Evolutionary conservation across 768 basidiomycete species (phyloP).

Genomic region (Hericium alpestre): DNA sequence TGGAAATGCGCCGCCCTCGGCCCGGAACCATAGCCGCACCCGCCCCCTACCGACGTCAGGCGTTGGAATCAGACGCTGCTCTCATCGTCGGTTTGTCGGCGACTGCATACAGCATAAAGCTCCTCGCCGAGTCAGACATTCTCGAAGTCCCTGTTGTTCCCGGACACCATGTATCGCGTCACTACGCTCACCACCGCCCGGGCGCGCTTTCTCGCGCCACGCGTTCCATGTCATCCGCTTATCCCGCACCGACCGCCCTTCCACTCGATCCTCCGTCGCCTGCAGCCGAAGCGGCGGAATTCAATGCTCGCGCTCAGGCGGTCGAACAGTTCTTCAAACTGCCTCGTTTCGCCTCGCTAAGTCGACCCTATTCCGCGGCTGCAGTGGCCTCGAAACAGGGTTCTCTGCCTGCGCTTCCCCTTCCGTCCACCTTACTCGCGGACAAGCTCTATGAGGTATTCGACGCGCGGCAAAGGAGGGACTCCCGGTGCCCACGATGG

Average conservation of each 20-base stretch:
- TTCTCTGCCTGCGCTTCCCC: constrained; percentile 65
- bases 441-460: constrained; percentile 76
- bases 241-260: constrained; percentile 18
- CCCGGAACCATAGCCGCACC: neutral
- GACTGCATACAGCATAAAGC: neutral
- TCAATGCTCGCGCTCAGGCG: constrained; percentile 49
- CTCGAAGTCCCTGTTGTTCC: neutral
- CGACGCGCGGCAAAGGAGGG: constrained; percentile 47
- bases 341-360: constrained; percentile 63
- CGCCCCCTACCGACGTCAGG: neutral
- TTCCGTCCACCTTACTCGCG: constrained; percentile 68
- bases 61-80: neutral
- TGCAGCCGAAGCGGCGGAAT: constrained; percentile 46
- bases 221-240: constrained; percentile 2
- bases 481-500: constrained; percentile 80
- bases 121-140: neutral
- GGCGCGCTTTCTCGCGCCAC: constrained; percentile 1
- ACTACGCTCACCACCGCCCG: constrained; percentile 1
- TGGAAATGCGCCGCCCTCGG: neutral
- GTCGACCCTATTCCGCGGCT: constrained; percentile 71
- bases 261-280: constrained; percentile 47
- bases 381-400: constrained; percentile 86
- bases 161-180: constrained; percentile 6
- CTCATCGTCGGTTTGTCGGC: neutral
- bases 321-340: constrained; percentile 65